phyloP scores from a whole-genome alignment of 2,329 filamentous ascomycete genomes.

The Emericellopsis atlantica region DNA sequence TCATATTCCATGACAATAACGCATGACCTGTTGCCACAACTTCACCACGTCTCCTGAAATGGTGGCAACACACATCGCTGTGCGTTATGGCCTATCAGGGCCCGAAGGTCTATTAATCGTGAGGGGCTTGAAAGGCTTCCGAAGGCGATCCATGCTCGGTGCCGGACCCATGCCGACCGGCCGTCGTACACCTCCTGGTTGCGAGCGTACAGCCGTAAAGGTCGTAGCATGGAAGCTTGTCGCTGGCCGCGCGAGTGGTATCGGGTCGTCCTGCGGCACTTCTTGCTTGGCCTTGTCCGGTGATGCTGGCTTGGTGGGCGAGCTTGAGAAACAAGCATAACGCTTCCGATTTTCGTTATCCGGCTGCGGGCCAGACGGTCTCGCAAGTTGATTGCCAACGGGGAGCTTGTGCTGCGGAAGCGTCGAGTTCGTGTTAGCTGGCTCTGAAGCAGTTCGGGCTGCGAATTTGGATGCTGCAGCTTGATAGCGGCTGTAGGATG shows the following conservation, averaged over 20 bases:
- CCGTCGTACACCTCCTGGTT: slow-evolving; percentile 24
- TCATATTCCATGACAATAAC: not conserved
- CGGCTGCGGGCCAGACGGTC: slow-evolving; percentile 15
- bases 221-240: slow-evolving; percentile 40
- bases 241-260: slow-evolving; percentile 17
- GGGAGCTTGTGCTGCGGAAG: slow-evolving; percentile 28
- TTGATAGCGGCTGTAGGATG: slow-evolving; percentile 12
- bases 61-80: too few relatives aligned
- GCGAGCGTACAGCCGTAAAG: slow-evolving; percentile 23
- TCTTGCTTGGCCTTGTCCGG: slow-evolving; percentile 8
- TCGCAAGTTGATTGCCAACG: slow-evolving; percentile 18
- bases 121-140: slow-evolving; percentile 44
- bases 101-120: slow-evolving; percentile 32
- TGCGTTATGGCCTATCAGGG: slow-evolving; percentile 3
- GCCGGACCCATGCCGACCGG: slow-evolving; percentile 31
- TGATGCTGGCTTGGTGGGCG: slow-evolving; percentile 25
- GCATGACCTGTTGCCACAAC: not conserved
- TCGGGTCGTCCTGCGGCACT: slow-evolving; percentile 9
- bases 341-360: slow-evolving; percentile 19
- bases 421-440: slow-evolving; percentile 14
- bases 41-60: not conserved
- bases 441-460: slow-evolving; percentile 4
- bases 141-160: slow-evolving; percentile 34
- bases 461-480: slow-evolving; percentile 10
- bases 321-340: slow-evolving; percentile 49